Evolutionary conservation across 2,329 filamentous ascomycete genomes (phyloP), one percentile per base, ranked within the genome.

Genomic region (Trichoderma arundinaceum): DNA sequence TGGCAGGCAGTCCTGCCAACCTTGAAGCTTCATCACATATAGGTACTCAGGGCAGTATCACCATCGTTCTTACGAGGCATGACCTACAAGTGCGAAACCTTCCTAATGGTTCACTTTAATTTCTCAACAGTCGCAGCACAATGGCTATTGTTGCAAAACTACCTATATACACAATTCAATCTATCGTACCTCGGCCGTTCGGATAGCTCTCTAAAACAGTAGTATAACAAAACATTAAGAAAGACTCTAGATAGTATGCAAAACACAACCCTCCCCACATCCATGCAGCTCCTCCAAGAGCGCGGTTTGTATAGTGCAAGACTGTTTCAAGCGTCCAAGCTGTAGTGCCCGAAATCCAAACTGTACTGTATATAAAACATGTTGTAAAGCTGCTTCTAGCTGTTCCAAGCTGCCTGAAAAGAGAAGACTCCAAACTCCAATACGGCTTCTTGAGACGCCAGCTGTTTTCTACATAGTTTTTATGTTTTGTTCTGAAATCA

Each of bases 141-240:
- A 65, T 35, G 46, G 15, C 32, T 49, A 61, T 61, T 49, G 22
- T 59, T 65, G 39, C 54, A 54, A 61, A 41, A 19, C 49, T 52
- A 46, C 38, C 51, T 67, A 69, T 57, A 52, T 63, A 54, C 49
- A 54, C 56, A 62, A 68, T 66, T 68, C 32, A 52, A 22, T 54
- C 67, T 54, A 41, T 13, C 35, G 57, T 64, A 44, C 52, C 58
- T 33, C n/a, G 8, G 32, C 17, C 13, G 4, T 32, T 15, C 38
- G 19, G 19, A 43, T 32, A 19, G 12, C 49, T n/a, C 4, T 12
- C 51, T 19, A 70, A 66, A 53, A 53, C 67, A 67, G 62, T 67
- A 67, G 63, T 70, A 68, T 64, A 69, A 72, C 67, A 69, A 74
- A 67, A 69, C 71, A 75, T 74, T 74, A 73, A 72, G 67, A 52